These are phyloP conservation scores for Rhodosorus marinus DNA, from an alignment of 23 red algal genomes.

Conservation along the genomic window DNA sequence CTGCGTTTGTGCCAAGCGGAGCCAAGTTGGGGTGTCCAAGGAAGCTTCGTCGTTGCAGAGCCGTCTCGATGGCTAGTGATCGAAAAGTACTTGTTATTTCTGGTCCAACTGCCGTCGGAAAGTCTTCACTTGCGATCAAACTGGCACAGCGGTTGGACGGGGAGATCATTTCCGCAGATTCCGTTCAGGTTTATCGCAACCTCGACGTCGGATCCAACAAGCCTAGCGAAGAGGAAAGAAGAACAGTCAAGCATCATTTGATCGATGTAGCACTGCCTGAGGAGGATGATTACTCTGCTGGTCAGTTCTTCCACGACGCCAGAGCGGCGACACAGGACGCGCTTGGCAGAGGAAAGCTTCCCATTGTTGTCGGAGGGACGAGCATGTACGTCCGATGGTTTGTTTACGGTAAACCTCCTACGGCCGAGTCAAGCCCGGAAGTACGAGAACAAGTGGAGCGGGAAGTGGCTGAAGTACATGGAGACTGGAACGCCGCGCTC, in stretches of 20 bases:
- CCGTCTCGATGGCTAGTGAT: too few relatives aligned
- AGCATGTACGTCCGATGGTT: slow-evolving; percentile 95
- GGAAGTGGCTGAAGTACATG: slow-evolving; percentile 9
- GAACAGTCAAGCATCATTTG: slow-evolving; percentile 44
- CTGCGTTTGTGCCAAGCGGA: too few relatives aligned
- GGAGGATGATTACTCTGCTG: slow-evolving; percentile 31
- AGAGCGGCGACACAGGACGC: slow-evolving; percentile 9
- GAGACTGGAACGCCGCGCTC: slow-evolving; percentile 41
- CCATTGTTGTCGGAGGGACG: slow-evolving; percentile 88
- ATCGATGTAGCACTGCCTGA: slow-evolving; percentile 17
- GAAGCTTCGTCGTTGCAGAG: too few relatives aligned
- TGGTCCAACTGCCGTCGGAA: slow-evolving; percentile 72
- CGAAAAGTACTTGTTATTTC: slow-evolving; percentile 64
- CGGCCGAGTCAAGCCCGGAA: slow-evolving; percentile 1
- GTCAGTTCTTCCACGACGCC: slow-evolving; percentile 43
- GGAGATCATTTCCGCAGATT: slow-evolving; percentile 86
- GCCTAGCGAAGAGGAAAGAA: slow-evolving; percentile 20
- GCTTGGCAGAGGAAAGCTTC: slow-evolving; percentile 11
- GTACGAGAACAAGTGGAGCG: slow-evolving; percentile 9
- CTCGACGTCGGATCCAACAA: slow-evolving; percentile 80
- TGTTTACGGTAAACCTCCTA: slow-evolving; percentile 38
- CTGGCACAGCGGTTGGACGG: slow-evolving; percentile 19
- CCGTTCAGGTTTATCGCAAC: slow-evolving; percentile 54
- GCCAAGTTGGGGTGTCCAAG: too few relatives aligned
- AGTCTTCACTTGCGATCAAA: slow-evolving; percentile 36